Evolutionary conservation across 1,139 yeast species (phyloP).

Genomic region (Tardiomyces digboiensis): DNA sequence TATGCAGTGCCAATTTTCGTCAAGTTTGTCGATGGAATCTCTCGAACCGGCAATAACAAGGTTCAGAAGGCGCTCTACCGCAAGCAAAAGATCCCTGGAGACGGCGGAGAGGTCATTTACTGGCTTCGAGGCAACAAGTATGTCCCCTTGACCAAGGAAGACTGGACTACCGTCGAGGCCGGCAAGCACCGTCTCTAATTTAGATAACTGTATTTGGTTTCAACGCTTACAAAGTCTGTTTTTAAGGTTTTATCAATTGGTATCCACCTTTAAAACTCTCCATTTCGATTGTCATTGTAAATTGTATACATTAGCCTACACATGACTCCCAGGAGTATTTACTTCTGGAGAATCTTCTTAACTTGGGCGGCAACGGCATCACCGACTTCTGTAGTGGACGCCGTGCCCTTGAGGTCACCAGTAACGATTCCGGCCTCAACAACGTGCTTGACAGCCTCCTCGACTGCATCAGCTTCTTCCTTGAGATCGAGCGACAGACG

Average conservation of each 20-base stretch:
- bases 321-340: slow-evolving; percentile 7
- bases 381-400: slow-evolving; percentile 82
- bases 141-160: slow-evolving; percentile 44
- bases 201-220: background rate
- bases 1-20: slow-evolving; percentile 85
- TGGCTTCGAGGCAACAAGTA: slow-evolving; percentile 58
- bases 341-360: slow-evolving; percentile 49
- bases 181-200: slow-evolving; percentile 20
- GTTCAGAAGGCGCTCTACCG: slow-evolving; percentile 71
- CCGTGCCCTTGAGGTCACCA: slow-evolving; percentile 78
- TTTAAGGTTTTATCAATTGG: no score
- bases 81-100: slow-evolving; percentile 69
- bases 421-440: slow-evolving; percentile 82
- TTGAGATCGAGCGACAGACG: slow-evolving; percentile 74
- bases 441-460: slow-evolving; percentile 76
- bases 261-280: no score
- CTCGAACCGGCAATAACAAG: slow-evolving; percentile 77
- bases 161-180: slow-evolving; percentile 38
- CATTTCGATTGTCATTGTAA: background rate
- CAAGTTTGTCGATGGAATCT: slow-evolving; percentile 53
- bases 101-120: slow-evolving; percentile 54
- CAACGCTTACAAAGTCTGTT: background rate
- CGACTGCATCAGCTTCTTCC: slow-evolving; percentile 83
- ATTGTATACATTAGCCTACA: background rate
- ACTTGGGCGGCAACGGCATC: slow-evolving; percentile 80